Base-by-base conservation (phyloP, 2,329 filamentous ascomycete species). In the Apiospora arundinis region DNA sequence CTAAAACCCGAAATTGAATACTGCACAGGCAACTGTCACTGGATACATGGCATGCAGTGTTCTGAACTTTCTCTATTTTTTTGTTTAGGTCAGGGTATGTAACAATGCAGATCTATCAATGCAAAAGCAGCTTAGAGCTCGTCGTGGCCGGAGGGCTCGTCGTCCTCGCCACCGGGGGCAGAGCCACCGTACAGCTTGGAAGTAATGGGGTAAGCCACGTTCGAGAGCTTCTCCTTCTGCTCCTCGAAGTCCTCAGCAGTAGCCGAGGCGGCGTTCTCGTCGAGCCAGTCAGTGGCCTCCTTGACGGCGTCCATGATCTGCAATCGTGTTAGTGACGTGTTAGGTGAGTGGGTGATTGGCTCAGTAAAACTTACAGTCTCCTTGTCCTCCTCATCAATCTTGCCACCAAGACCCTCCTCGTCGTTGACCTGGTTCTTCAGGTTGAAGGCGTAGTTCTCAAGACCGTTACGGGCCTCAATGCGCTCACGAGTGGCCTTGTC, bases 371-470 rank as follows among this genome's bases (percentile, higher is more conserved):
- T 90, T 87, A 92, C 91, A 79, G 94, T 92, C 86, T 98, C 95
- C 93, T 98, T 98, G 86, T 99, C 96, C 78, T 98, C 95, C 70
- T 97, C 95, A 75, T 96, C 94, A 80, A 99, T 96, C 93, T 98
- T 98, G 86, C 95, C 94, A 85, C 95, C 95, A 73, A 98, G 93
- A 83, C 95, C 96, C 75, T 98, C 95, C 78, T 97, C 93, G 75
- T 99, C 96, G 83, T 95, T 95, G 87, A 95, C 92, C 89, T 98
- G 96, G 93, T 97, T 98, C 93, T 98, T 98, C 79, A 99, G 88
- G 88, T 90, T 95, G 91, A 97, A 98, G 78, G 95, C 95, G 86
- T 98, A 99, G 92, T 98, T 98, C 91, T 99, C 96, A 74, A 99
- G 93, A 78, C 92, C 91, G 86, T 99, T 98, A 82, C 95, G 93